phyloP scores from a whole-genome alignment of 148 eudicot genomes.

The Camellia sinensis region DNA sequence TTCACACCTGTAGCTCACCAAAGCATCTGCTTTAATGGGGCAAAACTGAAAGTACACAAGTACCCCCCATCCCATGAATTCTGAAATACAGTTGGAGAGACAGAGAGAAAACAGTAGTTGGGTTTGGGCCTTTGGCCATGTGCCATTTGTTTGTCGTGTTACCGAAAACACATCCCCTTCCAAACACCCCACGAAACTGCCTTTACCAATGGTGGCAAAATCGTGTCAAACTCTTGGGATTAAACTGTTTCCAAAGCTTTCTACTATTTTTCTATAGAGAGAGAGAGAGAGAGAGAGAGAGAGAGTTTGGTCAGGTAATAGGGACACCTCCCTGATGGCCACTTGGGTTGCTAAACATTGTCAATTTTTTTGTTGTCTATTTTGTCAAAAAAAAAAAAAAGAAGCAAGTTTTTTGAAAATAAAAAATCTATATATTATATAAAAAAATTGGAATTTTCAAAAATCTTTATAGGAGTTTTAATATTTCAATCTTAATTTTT shows the following conservation, averaged over 20 bases:
- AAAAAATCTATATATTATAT: too few species aligned
- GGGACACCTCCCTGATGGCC: not conserved
- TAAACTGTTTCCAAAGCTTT: not conserved
- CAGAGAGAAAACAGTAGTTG: constrained; percentile 2
- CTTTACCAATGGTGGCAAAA: constrained; percentile 21
- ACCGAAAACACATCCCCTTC: constrained; percentile 2
- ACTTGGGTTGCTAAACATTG: not conserved
- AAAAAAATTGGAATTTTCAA: too few species aligned
- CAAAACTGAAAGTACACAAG: constrained; percentile 5
- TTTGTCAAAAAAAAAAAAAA: too few species aligned
- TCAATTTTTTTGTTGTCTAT: too few species aligned
- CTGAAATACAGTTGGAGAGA: constrained; percentile 10
- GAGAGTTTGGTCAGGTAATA: not conserved
- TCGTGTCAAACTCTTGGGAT: constrained; percentile 26
- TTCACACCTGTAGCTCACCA: not conserved
- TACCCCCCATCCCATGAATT: not conserved
- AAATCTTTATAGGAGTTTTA: too few species aligned
- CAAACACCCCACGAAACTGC: constrained; percentile 14
- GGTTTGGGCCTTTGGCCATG: not conserved
- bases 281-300: not conserved
- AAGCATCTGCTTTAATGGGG: not conserved
- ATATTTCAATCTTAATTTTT: too few species aligned
- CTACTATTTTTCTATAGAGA: too few species aligned
- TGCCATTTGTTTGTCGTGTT: not conserved
- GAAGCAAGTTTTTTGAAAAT: too few species aligned